These are phyloP conservation scores for Dillenia suffruticosa DNA, from an alignment of 164 flowering plant genomes.

Conservation along the genomic window DNA sequence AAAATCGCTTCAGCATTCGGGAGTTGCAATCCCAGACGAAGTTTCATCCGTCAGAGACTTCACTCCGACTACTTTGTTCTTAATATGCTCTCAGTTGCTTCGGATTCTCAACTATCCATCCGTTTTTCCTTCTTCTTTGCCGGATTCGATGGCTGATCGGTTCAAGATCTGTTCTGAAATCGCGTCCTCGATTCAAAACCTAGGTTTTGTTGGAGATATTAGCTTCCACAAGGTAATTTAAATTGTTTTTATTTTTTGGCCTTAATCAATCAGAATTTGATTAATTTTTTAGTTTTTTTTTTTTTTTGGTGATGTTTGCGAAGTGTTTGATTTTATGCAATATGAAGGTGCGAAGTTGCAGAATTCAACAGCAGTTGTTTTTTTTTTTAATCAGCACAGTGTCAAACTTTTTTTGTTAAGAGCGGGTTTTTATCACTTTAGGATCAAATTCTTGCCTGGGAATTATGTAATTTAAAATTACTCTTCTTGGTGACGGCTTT, in stretches of 20 bases:
- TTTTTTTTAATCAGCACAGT: too few relatives aligned
- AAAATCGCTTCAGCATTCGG: slow-evolving; percentile 36
- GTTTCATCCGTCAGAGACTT: slow-evolving; percentile 44
- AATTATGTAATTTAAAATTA: too few relatives aligned
- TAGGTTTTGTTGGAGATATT: slow-evolving; percentile 62
- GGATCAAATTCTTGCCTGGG: too few relatives aligned
- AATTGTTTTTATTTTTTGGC: background rate
- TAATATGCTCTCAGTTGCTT: slow-evolving; percentile 58
- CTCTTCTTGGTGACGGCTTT: too few relatives aligned
- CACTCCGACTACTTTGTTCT: slow-evolving; percentile 35
- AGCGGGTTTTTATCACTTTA: too few relatives aligned
- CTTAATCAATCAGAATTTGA: too few relatives aligned
- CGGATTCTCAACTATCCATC: slow-evolving; percentile 31
- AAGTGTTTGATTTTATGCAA: too few relatives aligned
- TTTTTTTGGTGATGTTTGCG: too few relatives aligned
- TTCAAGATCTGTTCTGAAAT: slow-evolving; percentile 55
- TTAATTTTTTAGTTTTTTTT: too few relatives aligned
- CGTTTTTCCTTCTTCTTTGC: slow-evolving; percentile 36
- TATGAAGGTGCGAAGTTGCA: too few relatives aligned
- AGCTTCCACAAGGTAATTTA: slow-evolving; percentile 62
- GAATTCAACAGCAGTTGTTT: too few relatives aligned
- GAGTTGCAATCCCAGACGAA: slow-evolving; percentile 40
- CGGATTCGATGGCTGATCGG: slow-evolving; percentile 52
- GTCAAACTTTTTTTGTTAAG: too few relatives aligned
- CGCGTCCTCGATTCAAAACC: slow-evolving; percentile 32